Conservation (phyloP, 2,329 filamentous ascomycete species). For the Colletotrichum sojae region DNA sequence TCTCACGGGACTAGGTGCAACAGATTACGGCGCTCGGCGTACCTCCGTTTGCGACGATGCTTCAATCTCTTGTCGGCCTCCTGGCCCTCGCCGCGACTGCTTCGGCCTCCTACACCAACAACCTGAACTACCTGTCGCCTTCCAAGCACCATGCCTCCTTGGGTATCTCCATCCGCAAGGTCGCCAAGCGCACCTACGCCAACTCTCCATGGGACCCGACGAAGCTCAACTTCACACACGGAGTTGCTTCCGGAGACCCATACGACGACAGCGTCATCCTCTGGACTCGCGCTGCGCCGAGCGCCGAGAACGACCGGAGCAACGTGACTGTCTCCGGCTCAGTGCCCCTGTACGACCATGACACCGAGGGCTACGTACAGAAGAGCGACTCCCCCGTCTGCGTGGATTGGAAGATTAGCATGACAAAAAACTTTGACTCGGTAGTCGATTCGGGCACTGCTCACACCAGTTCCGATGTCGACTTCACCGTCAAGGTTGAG, state of each 20-base stretch:
- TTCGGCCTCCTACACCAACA: conserved; percentile 50
- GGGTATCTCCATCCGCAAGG: conserved; percentile 74
- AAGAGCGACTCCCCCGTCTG: conserved; percentile 70
- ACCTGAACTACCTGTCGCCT: conserved; percentile 78
- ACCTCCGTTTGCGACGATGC: background rate
- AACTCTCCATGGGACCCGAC: conserved; percentile 59
- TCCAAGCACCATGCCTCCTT: conserved; percentile 74
- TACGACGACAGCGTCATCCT: conserved; percentile 71
- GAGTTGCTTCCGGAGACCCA: conserved; percentile 66
- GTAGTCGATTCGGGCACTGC: conserved; percentile 70
- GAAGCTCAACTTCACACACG: conserved; percentile 75
- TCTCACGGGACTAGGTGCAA: background rate
- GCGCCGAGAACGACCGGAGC: conserved; percentile 60
- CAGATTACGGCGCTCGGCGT: background rate
- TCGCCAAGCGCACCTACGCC: conserved; percentile 67
- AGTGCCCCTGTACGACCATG: conserved; percentile 61
- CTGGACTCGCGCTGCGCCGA: conserved; percentile 64
- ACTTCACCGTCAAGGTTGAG: conserved; percentile 83
- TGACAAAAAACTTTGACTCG: conserved; percentile 55
- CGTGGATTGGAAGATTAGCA: conserved; percentile 74
- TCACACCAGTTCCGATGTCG: conserved; percentile 80
- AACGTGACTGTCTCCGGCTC: conserved; percentile 60
- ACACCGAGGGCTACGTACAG: conserved; percentile 62
- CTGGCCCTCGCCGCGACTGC: conserved; percentile 19
- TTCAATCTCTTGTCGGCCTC: conserved; percentile 4